Evolutionary conservation across 2,329 filamentous ascomycete genomes (phyloP).

Genomic region (Didymella arachidicola): DNA sequence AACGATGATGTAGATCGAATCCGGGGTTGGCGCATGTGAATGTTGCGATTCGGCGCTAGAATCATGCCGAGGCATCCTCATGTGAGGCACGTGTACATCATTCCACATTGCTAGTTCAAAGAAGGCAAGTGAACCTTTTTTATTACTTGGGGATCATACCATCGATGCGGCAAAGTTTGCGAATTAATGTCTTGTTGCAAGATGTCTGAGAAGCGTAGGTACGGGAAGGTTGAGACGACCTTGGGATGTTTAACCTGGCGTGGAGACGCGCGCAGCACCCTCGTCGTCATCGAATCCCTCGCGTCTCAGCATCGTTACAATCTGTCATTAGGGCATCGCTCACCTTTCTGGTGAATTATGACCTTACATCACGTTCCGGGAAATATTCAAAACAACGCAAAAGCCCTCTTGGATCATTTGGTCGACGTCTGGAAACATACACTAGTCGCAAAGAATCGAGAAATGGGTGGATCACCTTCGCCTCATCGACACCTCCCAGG

Average conservation of each 20-base stretch:
- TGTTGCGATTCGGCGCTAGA: conserved; percentile 23
- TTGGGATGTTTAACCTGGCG: not conserved
- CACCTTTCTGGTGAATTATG: conserved; percentile 22
- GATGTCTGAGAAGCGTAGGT: not conserved
- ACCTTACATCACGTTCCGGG: conserved; percentile 27
- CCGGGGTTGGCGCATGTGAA: conserved; percentile 36
- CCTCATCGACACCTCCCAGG: conserved; percentile 27
- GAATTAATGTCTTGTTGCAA: not conserved
- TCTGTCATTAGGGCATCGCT: not conserved
- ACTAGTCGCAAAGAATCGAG: conserved; percentile 19
- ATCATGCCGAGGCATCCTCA: conserved; percentile 27
- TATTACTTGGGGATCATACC: not conserved
- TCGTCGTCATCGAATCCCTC: conserved; percentile 7
- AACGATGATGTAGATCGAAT: conserved; percentile 28
- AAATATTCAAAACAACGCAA: conserved; percentile 26
- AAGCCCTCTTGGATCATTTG: conserved; percentile 25
- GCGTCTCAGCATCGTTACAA: not conserved
- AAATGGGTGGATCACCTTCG: conserved; percentile 22
- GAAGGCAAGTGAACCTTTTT: conserved; percentile 2
- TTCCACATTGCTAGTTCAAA: conserved; percentile 2
- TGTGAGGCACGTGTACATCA: conserved; percentile 26
- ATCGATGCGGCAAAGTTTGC: conserved; percentile 4
- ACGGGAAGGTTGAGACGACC: not conserved
- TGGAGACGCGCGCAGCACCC: not conserved
- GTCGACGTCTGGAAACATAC: conserved; percentile 21